phyloP scores from a whole-genome alignment of 345 rosid species.

The Zanthoxylum bungeanum region DNA sequence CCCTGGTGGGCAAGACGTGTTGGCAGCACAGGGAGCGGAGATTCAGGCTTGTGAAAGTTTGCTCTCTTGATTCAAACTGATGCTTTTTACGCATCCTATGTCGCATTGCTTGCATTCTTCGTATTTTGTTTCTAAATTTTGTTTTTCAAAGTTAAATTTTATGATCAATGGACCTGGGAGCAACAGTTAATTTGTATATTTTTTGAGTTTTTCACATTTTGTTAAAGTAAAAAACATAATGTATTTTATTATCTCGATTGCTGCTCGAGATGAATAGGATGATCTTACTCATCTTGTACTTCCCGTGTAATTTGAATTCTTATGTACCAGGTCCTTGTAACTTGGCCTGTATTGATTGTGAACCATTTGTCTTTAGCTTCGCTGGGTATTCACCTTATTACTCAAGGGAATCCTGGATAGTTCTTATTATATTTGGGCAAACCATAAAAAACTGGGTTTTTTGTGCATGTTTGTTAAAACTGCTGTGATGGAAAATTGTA shows the following conservation, averaged over 20 bases:
- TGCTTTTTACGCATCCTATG: neutral
- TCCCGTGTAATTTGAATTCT: slow-evolving; percentile 4
- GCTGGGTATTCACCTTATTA: neutral
- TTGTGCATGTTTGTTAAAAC: too few relatives aligned
- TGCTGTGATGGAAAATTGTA: too few relatives aligned
- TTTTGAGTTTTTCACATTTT: neutral
- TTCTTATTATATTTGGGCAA: too few relatives aligned
- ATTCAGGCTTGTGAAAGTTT: slow-evolving; percentile 36
- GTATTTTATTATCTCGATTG: slow-evolving; percentile 1
- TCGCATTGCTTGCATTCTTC: neutral
- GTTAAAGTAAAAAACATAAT: slow-evolving; percentile 8
- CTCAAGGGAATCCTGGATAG: neutral
- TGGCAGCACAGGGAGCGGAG: slow-evolving; percentile 28
- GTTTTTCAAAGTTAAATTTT: neutral
- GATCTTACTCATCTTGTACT: neutral
- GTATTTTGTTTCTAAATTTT: slow-evolving; percentile 4
- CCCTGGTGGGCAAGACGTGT: slow-evolving; percentile 26
- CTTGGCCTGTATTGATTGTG: neutral
- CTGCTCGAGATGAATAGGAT: slow-evolving; percentile 1
- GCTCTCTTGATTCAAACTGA: slow-evolving; percentile 6
- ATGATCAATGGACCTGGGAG: slow-evolving; percentile 9
- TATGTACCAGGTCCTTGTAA: neutral
- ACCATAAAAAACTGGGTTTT: too few relatives aligned
- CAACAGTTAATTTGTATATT: slow-evolving; percentile 15
- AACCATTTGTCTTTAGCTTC: neutral